Percentiles rank a stretch among this genome's conserved stretches.
Conservation (phyloP, 805 yeast species). For the Nakazawaea pomicola region DNA sequence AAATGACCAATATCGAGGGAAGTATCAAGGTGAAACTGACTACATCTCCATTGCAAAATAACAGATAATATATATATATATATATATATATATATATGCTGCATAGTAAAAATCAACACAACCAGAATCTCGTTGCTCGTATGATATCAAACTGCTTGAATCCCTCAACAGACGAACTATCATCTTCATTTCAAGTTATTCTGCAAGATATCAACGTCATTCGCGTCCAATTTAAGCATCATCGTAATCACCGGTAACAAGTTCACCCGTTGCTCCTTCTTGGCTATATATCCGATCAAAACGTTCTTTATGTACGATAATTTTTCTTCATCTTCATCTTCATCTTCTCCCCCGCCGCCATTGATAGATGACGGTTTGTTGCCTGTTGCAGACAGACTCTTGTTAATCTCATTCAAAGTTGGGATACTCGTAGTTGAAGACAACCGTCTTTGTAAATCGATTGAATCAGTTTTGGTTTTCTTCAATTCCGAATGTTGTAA, state of each 20-base stretch:
- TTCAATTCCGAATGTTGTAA: slow-evolving; percentile 51
- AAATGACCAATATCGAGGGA: no score
- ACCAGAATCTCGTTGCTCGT: no score
- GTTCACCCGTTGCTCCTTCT: slow-evolving; percentile 83
- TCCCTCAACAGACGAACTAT: no score
- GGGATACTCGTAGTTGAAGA: not conserved
- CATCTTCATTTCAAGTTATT: slow-evolving; percentile 8
- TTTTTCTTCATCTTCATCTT: slow-evolving; percentile 35
- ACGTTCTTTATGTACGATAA: slow-evolving; percentile 85
- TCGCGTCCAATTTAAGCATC: slow-evolving; percentile 59
- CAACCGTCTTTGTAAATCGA: slow-evolving; percentile 12
- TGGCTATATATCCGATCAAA: slow-evolving; percentile 85
- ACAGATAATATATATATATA: no score
- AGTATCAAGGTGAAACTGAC: no score
- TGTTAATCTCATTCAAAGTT: slow-evolving; percentile 8
- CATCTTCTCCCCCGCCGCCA: no score
- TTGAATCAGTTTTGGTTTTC: slow-evolving; percentile 19
- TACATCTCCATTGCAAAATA: no score
- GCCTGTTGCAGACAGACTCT: no score
- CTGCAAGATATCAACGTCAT: slow-evolving; percentile 45
- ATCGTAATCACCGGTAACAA: slow-evolving; percentile 82
- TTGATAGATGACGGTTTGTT: no score
- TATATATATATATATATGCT: no score
- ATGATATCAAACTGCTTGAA: no score
- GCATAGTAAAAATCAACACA: no score